These are phyloP conservation scores for Neolentinus lepideus DNA, from an alignment of 1,284 basidiomycete species.

Conservation along the genomic window DNA sequence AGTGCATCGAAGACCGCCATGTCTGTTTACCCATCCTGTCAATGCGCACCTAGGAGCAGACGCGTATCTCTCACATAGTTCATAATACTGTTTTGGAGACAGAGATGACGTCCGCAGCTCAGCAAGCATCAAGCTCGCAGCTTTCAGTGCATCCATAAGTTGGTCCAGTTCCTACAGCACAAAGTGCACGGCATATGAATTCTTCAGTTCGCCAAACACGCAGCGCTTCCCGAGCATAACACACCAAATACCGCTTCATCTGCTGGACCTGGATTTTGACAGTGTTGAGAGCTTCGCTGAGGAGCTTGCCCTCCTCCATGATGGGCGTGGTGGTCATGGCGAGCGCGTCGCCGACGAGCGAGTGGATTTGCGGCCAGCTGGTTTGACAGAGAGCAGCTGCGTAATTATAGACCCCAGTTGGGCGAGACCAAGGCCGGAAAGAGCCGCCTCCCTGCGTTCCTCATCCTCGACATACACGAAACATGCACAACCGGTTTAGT, in stretches of 20 bases:
- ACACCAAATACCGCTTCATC: slow-evolving; percentile 87
- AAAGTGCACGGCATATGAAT: not conserved
- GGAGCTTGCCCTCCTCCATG: slow-evolving; percentile 69
- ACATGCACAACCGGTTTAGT: too few relatives aligned
- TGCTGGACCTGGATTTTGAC: slow-evolving; percentile 92
- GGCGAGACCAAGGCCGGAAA: not conserved
- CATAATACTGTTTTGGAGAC: slow-evolving; percentile 94
- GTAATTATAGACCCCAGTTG: not conserved
- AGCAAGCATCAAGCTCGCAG: slow-evolving; percentile 90
- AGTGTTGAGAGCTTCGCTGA: slow-evolving; percentile 76
- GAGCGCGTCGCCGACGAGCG: not conserved
- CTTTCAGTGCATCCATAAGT: slow-evolving; percentile 96
- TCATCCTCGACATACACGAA: too few relatives aligned
- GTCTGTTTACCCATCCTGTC: slow-evolving; percentile 39
- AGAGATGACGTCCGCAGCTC: slow-evolving; percentile 89
- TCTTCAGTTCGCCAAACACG: not conserved
- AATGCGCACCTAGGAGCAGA: slow-evolving; percentile 1
- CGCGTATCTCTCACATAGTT: slow-evolving; percentile 64
- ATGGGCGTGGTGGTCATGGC: not conserved
- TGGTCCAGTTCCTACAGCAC: slow-evolving; percentile 77
- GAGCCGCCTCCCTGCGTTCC: not conserved
- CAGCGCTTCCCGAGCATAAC: slow-evolving; percentile 20
- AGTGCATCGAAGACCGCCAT: slow-evolving; percentile 96
- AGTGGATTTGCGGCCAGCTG: not conserved
- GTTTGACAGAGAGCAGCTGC: not conserved